Conservation (phyloP, 2,329 filamentous ascomycete species). For the Trichoderma sp. region DNA sequence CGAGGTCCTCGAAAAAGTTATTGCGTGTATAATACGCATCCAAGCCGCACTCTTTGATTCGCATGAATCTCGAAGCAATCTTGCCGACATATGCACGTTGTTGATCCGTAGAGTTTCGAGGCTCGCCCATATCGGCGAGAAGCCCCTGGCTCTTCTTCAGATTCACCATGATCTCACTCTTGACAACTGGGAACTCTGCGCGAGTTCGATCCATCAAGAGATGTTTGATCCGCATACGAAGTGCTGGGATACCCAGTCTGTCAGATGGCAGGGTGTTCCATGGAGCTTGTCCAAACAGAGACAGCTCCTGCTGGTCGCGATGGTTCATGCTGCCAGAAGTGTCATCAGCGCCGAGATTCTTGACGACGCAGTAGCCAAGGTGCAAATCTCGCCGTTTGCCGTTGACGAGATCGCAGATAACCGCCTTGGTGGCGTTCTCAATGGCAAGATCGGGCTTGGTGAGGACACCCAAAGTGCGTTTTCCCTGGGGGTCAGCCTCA, state of each 20-base stretch:
- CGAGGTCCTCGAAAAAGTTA: no score
- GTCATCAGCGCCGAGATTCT: conserved; percentile 50
- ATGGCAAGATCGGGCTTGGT: conserved; percentile 61
- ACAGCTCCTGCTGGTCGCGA: conserved; percentile 36
- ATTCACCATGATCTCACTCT: conserved; percentile 30
- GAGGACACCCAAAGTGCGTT: conserved; percentile 50
- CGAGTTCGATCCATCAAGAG: conserved; percentile 46
- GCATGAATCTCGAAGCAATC: conserved; percentile 36
- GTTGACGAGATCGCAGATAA: conserved; percentile 43
- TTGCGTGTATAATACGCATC: no score
- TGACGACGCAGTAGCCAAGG: conserved; percentile 52
- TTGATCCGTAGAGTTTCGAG: no score
- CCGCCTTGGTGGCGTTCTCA: conserved; percentile 41
- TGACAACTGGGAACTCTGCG: conserved; percentile 40
- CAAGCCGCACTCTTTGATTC: conserved; percentile 33
- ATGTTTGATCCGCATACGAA: conserved; percentile 38
- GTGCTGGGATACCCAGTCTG: conserved; percentile 37
- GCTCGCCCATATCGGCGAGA: conserved; percentile 34
- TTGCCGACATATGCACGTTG: conserved; percentile 40
- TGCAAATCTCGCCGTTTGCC: conserved; percentile 44
- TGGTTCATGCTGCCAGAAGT: conserved; percentile 32
- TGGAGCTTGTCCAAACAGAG: conserved; percentile 40
- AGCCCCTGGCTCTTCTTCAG: conserved; percentile 21
- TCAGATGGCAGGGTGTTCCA: conserved; percentile 38
- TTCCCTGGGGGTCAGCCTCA: conserved; percentile 41